These are phyloP conservation scores for Tephrocybe rancida DNA, from an alignment of 768 basidiomycete species.

Conservation along the genomic window DNA sequence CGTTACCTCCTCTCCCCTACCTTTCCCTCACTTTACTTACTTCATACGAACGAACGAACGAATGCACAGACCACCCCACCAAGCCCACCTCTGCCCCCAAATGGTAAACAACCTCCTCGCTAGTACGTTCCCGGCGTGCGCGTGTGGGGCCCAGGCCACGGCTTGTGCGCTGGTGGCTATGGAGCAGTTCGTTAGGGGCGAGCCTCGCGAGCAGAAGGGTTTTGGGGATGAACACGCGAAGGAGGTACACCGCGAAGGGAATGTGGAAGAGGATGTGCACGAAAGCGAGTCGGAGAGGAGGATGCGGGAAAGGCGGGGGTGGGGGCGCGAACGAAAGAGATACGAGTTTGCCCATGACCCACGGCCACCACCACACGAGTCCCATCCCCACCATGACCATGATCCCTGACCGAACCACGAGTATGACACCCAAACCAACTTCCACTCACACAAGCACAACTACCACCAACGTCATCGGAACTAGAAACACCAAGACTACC, in stretches of 20 bases:
- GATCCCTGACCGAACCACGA: too few species aligned
- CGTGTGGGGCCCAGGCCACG: conserved; percentile 62
- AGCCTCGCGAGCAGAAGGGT: neutral
- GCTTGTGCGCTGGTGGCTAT: conserved; percentile 70
- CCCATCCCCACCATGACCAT: too few species aligned
- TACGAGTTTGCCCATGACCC: too few species aligned
- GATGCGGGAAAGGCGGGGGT: neutral
- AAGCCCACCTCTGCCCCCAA: conserved; percentile 60
- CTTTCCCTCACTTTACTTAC: neutral
- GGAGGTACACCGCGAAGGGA: too few species aligned
- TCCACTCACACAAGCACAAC: too few species aligned
- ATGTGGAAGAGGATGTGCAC: neutral
- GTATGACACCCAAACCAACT: too few species aligned
- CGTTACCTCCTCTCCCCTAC: conserved; percentile 1
- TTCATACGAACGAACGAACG: neutral
- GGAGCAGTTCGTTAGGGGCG: conserved; percentile 56
- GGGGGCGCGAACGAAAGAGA: neutral
- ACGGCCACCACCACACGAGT: too few species aligned
- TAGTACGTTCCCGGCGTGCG: conserved; percentile 75
- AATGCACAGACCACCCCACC: conserved; percentile 47
- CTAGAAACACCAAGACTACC: too few species aligned
- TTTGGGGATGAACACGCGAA: neutral
- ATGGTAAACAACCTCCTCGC: conserved; percentile 70
- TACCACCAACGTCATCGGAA: too few species aligned
- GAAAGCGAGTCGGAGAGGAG: neutral